Evolutionary conservation across 345 rosid species (phyloP).

Genomic region (Populus alba): DNA sequence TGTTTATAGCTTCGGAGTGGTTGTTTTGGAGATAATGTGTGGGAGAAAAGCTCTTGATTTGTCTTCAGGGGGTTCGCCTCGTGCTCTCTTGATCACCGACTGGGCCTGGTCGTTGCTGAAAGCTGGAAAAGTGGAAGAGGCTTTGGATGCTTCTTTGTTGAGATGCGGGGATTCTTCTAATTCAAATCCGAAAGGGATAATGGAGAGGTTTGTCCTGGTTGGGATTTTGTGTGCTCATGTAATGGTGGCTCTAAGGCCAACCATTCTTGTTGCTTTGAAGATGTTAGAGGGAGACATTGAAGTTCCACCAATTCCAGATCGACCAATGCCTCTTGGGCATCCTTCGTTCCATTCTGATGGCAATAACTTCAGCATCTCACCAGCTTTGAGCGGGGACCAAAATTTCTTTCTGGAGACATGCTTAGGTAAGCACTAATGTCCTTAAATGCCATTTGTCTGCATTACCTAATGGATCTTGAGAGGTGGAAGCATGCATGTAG

Average conservation of each 20-base stretch:
- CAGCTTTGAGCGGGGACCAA: constrained; percentile 48
- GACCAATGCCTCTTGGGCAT: constrained; percentile 68
- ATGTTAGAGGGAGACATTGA: constrained; percentile 93
- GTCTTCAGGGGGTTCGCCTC: constrained; percentile 56
- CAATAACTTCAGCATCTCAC: constrained; percentile 50
- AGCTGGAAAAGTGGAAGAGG: constrained; percentile 59
- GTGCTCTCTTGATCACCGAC: constrained; percentile 67
- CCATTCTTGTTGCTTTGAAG: constrained; percentile 70
- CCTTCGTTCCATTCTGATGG: constrained; percentile 34
- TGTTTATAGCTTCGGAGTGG: constrained; percentile 91
- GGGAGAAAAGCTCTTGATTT: constrained; percentile 84
- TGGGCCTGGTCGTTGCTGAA: constrained; percentile 93
- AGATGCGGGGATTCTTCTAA: constrained; percentile 38
- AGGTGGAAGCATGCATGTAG: background rate
- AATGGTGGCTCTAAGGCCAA: constrained; percentile 88
- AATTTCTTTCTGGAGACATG: constrained; percentile 43
- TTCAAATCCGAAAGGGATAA: constrained; percentile 61
- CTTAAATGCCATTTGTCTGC: background rate
- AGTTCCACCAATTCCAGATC: constrained; percentile 71
- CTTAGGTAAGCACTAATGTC: constrained; percentile 36
- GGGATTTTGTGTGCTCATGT: constrained; percentile 90
- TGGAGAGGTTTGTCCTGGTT: constrained; percentile 83
- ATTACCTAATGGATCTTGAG: background rate
- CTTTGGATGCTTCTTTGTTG: constrained; percentile 52
- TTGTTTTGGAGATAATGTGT: constrained; percentile 81